These are phyloP conservation scores for Clonostachys sp. DNA, from an alignment of 2,329 filamentous ascomycete genomes.

Conservation along the genomic window DNA sequence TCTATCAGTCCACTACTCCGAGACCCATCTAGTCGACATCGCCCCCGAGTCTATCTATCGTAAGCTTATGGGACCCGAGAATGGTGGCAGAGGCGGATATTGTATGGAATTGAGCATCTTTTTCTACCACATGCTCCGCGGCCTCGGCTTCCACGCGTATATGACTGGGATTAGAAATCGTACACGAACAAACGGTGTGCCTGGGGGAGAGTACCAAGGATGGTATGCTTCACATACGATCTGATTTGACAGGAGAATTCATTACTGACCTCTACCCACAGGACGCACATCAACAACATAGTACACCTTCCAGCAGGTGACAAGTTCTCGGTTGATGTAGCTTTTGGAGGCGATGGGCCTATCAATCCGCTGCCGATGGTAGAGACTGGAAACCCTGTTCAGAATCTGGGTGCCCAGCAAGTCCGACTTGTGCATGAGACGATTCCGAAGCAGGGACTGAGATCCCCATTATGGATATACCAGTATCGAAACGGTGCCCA, in stretches of 20 bases:
- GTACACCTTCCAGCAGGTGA: slow-evolving; percentile 45
- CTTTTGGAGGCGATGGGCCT: slow-evolving; percentile 61
- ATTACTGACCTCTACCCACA: not conserved
- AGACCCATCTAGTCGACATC: slow-evolving; percentile 30
- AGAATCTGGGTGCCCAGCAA: slow-evolving; percentile 49
- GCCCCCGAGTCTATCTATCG: slow-evolving; percentile 38
- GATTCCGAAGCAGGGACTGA: slow-evolving; percentile 34
- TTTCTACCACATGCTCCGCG: slow-evolving; percentile 46
- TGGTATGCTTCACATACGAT: slow-evolving; percentile 25
- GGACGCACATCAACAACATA: slow-evolving; percentile 57
- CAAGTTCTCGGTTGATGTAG: slow-evolving; percentile 55
- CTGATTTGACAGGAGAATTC: not conserved
- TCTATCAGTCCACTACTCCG: slow-evolving; percentile 47
- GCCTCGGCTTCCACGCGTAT: slow-evolving; percentile 47
- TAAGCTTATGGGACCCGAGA: slow-evolving; percentile 37
- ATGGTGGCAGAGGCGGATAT: slow-evolving; percentile 47
- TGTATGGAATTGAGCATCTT: slow-evolving; percentile 57
- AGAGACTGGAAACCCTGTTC: slow-evolving; percentile 24
- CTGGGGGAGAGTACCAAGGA: slow-evolving; percentile 36
- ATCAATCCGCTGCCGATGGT: slow-evolving; percentile 51
- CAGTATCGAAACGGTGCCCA: slow-evolving; percentile 46
- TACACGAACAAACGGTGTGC: slow-evolving; percentile 28
- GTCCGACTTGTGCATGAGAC: slow-evolving; percentile 45
- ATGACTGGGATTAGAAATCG: slow-evolving; percentile 48
- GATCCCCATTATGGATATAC: slow-evolving; percentile 54